A percentile compares a stretch with the other conserved stretches of the same genome.
These are phyloP conservation scores for Venturia oleaginea DNA, from an alignment of 2,329 filamentous ascomycete species.

Conservation along the genomic window DNA sequence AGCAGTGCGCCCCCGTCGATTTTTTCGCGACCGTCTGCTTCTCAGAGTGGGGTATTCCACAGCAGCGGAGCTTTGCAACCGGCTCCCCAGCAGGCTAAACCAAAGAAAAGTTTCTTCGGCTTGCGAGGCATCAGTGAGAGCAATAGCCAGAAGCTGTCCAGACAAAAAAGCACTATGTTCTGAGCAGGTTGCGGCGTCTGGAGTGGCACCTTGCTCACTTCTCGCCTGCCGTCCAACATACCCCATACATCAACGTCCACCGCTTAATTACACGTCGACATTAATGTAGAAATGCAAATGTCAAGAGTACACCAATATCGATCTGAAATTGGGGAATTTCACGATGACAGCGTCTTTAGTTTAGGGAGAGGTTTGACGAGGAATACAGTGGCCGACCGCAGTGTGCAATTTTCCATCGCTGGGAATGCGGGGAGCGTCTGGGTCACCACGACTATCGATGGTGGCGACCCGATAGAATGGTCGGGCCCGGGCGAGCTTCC, in stretches of 20 bases:
- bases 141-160: conserved; percentile 15
- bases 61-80: conserved; percentile 20
- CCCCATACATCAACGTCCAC: background rate
- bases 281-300: background rate
- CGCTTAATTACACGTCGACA: background rate
- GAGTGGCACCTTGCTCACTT: background rate
- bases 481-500: background rate
- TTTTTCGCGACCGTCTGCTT: conserved; percentile 16
- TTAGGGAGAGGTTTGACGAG: background rate
- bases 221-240: background rate
- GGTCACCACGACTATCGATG: background rate
- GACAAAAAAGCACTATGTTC: conserved; percentile 18
- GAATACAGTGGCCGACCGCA: background rate
- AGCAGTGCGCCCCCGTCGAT: background rate
- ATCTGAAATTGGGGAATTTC: background rate
- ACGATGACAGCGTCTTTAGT: background rate
- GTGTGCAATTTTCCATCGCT: too few species aligned
- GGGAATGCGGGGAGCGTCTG: background rate
- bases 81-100: conserved; percentile 17
- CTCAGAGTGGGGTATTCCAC: conserved; percentile 27
- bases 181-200: conserved; percentile 14
- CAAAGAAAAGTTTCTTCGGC: conserved; percentile 31
- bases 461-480: background rate
- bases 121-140: conserved; percentile 25
- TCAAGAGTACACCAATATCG: background rate